Conservation (phyloP, 2,329 filamentous ascomycete genomes). For the Huntiella abstrusa region DNA sequence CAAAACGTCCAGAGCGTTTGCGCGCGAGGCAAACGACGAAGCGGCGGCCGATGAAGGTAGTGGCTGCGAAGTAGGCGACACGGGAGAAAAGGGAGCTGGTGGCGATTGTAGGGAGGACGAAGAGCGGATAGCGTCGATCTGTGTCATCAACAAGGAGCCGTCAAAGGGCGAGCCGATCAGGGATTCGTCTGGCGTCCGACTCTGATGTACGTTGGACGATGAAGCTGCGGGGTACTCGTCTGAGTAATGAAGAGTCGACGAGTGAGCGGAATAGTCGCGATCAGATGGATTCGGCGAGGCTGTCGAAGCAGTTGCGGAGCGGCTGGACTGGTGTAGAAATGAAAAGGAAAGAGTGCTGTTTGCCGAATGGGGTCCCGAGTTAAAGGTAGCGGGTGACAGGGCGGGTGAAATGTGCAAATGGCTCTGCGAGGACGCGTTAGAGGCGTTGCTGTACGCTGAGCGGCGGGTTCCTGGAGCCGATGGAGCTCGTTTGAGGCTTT, state of each 20-base stretch:
- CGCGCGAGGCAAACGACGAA: conserved; percentile 9
- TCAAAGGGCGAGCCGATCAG: conserved; percentile 7
- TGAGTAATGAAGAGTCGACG: conserved; percentile 8
- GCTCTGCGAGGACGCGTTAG: conserved; percentile 17
- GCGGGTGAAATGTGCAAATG: conserved; percentile 5
- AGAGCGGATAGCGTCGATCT: conserved; percentile 8
- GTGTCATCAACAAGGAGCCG: conserved; percentile 2
- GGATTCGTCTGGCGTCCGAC: conserved; percentile 6
- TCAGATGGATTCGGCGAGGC: conserved; percentile 9
- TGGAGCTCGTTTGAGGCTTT: conserved; percentile 40
- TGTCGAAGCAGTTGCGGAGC: conserved; percentile 4
- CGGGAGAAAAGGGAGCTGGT: not conserved
- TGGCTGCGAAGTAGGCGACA: not conserved
- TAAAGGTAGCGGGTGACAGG: conserved; percentile 15
- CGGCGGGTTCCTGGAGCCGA: conserved; percentile 28
- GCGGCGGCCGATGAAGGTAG: not conserved
- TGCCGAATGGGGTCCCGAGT: conserved; percentile 15
- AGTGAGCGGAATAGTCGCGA: conserved; percentile 10
- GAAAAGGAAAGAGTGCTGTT: conserved; percentile 12
- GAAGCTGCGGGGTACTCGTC: conserved; percentile 1
- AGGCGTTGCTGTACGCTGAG: conserved; percentile 18
- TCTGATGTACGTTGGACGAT: not conserved
- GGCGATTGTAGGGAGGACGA: not conserved
- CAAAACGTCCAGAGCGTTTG: conserved; percentile 9
- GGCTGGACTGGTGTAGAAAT: conserved; percentile 10